phyloP scores from a whole-genome alignment of 2,329 filamentous ascomycete species.

The Phialophora chinensis region DNA sequence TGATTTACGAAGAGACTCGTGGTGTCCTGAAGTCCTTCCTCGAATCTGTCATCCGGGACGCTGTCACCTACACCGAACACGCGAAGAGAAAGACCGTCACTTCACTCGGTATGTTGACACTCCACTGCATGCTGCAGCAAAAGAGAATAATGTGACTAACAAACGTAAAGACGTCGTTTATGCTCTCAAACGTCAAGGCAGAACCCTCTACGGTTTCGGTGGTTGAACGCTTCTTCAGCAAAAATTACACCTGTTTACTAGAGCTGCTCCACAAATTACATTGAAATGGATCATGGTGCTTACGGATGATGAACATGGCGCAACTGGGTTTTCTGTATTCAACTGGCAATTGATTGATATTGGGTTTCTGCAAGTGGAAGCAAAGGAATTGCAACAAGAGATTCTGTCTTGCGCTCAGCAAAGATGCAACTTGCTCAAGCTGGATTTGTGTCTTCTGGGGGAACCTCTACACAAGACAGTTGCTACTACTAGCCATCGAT shows the following conservation, averaged over 20 bases:
- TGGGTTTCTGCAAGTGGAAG: conserved; percentile 6
- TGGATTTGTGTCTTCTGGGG: conserved; percentile 20
- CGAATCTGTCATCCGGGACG: conserved; percentile 74
- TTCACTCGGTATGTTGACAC: conserved; percentile 52
- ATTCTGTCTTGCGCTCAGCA: conserved; percentile 24
- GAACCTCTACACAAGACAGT: conserved; percentile 20
- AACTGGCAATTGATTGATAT: conserved; percentile 21
- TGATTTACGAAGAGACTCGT: conserved; percentile 81
- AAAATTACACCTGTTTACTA: conserved; percentile 21
- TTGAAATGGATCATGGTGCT: conserved; percentile 33
- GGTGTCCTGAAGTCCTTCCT: conserved; percentile 80
- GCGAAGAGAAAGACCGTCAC: conserved; percentile 82
- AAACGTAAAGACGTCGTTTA: conserved; percentile 63
- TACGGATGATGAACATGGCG: conserved; percentile 34
- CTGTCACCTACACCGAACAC: conserved; percentile 79
- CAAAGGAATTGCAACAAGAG: conserved; percentile 5
- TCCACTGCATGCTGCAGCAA: neutral
- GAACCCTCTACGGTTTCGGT: conserved; percentile 79
- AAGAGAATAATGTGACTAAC: conserved; percentile 15
- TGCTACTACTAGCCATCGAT: conserved; percentile 17
- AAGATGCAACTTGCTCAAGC: conserved; percentile 20
- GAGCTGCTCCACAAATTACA: conserved; percentile 14
- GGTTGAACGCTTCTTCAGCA: conserved; percentile 61
- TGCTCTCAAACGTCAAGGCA: conserved; percentile 71
- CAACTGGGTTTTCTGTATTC: conserved; percentile 25